Evolutionary conservation across 1,139 yeast genomes (phyloP).

Genomic region (Pichia sp.): DNA sequence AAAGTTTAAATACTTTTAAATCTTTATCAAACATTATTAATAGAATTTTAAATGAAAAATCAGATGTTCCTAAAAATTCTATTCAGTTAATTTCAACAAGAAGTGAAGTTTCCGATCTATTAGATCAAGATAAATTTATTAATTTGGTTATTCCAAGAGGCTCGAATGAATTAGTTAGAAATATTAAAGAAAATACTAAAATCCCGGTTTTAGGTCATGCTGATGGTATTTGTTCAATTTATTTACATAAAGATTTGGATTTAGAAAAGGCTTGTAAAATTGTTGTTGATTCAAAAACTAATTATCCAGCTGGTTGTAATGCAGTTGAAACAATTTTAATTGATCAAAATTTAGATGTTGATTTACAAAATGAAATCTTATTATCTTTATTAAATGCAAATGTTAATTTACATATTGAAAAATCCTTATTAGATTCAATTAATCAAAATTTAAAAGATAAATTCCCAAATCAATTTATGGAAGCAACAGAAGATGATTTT

Average conservation of each 20-base stretch:
- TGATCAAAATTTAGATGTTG: conserved; percentile 41
- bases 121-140: conserved; percentile 80
- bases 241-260: conserved; percentile 71
- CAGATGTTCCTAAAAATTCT: conserved; percentile 71
- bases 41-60: conserved; percentile 45
- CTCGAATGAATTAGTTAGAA: conserved; percentile 80
- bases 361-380: conserved; percentile 35
- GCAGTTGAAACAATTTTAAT: conserved; percentile 85
- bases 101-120: conserved; percentile 78
- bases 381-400: conserved; percentile 51
- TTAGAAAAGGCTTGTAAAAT: conserved; percentile 67
- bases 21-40: conserved; percentile 72
- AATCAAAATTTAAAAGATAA: conserved; percentile 18
- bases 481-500: conserved; percentile 57
- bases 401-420: conserved; percentile 66
- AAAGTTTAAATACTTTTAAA: conserved; percentile 75
- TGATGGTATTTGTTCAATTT: conserved; percentile 92
- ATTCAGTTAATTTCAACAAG: conserved; percentile 84
- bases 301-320: conserved; percentile 98
- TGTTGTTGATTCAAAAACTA: conserved; percentile 81
- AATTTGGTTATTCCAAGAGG: conserved; percentile 98
- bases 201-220: conserved; percentile 98
- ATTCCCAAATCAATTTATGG: conserved; percentile 30
- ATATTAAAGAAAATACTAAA: conserved; percentile 78
- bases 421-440: conserved; percentile 39